Conservation (phyloP, 2,329 filamentous ascomycete genomes). For the Aspergillus ustus region DNA sequence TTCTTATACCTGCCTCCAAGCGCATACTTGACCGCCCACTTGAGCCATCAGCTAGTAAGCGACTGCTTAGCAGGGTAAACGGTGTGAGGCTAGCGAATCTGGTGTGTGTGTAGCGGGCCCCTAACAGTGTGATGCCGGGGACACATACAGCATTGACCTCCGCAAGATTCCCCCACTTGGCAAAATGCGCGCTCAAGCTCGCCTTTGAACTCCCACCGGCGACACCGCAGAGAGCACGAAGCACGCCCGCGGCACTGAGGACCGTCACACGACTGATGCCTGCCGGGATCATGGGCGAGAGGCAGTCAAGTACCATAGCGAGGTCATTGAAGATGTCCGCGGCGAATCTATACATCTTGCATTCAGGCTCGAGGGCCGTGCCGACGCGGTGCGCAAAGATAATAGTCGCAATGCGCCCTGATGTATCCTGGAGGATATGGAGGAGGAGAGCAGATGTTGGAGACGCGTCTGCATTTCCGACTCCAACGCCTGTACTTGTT, state of each 20-base stretch:
- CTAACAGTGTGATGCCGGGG: neutral
- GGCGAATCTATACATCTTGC: slow-evolving; percentile 84
- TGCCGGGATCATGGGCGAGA: slow-evolving; percentile 74
- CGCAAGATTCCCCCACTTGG: slow-evolving; percentile 80
- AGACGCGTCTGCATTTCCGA: slow-evolving; percentile 77
- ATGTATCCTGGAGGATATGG: slow-evolving; percentile 80
- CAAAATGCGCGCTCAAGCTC: slow-evolving; percentile 89
- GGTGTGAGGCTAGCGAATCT: no score
- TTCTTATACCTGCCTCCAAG: no score
- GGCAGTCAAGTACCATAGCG: slow-evolving; percentile 82
- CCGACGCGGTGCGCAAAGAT: slow-evolving; percentile 82
- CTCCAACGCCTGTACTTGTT: slow-evolving; percentile 67
- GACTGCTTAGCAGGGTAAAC: neutral
- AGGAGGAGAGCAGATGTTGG: slow-evolving; percentile 82
- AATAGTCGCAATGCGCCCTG: slow-evolving; percentile 82
- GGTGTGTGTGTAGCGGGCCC: no score
- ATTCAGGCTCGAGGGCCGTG: slow-evolving; percentile 83
- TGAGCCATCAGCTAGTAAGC: no score
- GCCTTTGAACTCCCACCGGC: slow-evolving; percentile 90
- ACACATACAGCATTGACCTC: slow-evolving; percentile 81
- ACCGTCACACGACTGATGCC: slow-evolving; percentile 57
- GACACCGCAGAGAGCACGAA: slow-evolving; percentile 79
- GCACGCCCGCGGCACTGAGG: slow-evolving; percentile 63
- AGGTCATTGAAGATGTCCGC: slow-evolving; percentile 89
- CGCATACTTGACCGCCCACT: no score